Base-by-base conservation (phyloP, 768 basidiomycete genomes). In the Boletus patriciae region DNA sequence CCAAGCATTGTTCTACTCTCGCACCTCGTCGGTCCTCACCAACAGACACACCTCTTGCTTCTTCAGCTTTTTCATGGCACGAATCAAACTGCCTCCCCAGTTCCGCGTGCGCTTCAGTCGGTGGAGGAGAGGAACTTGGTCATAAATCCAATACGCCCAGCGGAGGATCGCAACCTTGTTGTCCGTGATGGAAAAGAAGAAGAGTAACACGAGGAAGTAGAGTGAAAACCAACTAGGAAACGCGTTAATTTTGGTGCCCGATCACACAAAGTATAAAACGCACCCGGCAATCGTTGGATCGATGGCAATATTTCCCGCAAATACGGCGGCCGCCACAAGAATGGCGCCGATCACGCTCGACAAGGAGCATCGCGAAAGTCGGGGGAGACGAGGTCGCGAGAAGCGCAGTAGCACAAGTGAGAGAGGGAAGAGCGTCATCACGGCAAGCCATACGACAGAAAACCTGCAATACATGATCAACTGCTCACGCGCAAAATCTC, bases 11-110 rank as follows among this genome's bases (percentile, higher is more conserved):
- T 13, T 15, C 13, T 11, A 10, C 19, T 34, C 25, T 16, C 76
- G 16, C 52, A 88, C 87, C 76, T 88, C 87, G 54, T 89, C 87
- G 0, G 78, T 80, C 66, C 81, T 85, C 15, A 80, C 81, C 52
- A 88, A 71, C 9, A 89, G 71, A 61, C 84, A 84, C 5, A 88
- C 77, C 1, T 83, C 79, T 63, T 82, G 81, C 47, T 75, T 69
- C 67, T 78, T 80, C 49, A 85, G 59, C 2, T 60, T 72, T 12
- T 68, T 70, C 76, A 88, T 83, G 3, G 70, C 56, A 6, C 58
- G 55, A 9, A 82, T 78, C 33, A 88, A 63, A 34, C 60, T 67
- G 13, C 58, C 64, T 12, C 78, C 83, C 78, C 78, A 81, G 13
- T 68, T 61, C 44, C 60, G 71, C 13, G 79, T 80, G 27, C 62